Base-by-base conservation (phyloP, 345 rosid genomes). In the Psidium friedrichsthalianum region DNA sequence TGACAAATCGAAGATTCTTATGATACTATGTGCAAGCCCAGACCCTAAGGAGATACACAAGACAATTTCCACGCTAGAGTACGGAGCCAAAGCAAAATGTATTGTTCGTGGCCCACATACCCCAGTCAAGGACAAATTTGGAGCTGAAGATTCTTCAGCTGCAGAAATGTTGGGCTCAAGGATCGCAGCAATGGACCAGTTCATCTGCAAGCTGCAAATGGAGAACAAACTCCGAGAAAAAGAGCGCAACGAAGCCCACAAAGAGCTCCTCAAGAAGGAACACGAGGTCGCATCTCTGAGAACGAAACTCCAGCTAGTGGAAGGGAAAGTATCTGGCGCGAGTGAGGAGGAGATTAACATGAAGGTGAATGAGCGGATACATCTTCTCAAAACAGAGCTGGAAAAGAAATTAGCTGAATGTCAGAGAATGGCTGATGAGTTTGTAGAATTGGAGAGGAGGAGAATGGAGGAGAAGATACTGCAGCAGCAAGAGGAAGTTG, bases 81-180 rank as follows among this genome's bases (percentile, higher is more conserved):
- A 97, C 86, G 99, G 99, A 55, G 98, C 99, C 29, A 97, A 97
- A 89, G 99, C 99, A 10, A 97, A 97, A 86, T 97, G 99, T 83
- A 97, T 97, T 55, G 89, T 96, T 55, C 98, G 98, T 29, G 98
- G 98, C 56, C 93, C 96, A 82, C 98, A 93, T 85, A 95, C 93
- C 5, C 96, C 93, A 11, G 85, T 82, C 59, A 97, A 93, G 90
- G 98, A 94, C 86, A 95, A 92, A 88, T 81, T 82, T 83, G 93
- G 93, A 18, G 87, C 84, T 57, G 99, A 93, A 76, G 98, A 95
- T 86, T 90, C 95, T 47, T 83, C 36, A 20, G 92, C 95, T 52
- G 91, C 93, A 64, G 91, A 89, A 27, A 88, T 92, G 80, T 89
- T 95, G 85, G 98, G 96, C 55, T 89, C 96, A 57, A 93, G 95